Conservation (phyloP, 2,329 filamentous ascomycete genomes). For the Monosporascus sp. region DNA sequence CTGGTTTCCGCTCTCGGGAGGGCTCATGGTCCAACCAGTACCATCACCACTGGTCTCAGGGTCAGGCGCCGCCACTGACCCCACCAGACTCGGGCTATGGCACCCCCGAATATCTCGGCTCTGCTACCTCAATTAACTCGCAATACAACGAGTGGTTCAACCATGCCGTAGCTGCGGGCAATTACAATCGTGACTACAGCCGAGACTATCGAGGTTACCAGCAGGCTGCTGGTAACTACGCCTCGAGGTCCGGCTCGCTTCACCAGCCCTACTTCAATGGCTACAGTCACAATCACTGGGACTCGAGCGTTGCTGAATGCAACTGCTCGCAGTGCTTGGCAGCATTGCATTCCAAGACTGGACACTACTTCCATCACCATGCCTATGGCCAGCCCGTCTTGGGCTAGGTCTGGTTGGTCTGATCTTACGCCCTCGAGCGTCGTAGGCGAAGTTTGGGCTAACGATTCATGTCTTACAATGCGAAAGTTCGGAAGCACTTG, state of each 20-base stretch:
- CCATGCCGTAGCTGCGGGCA: conserved; percentile 28
- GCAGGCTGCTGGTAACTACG: conserved; percentile 34
- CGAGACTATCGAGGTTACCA: conserved; percentile 34
- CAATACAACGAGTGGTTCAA: conserved; percentile 57
- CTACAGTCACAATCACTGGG: conserved; percentile 48
- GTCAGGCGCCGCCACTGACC: conserved; percentile 46
- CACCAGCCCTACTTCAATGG: conserved; percentile 42
- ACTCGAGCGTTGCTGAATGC: conserved; percentile 46
- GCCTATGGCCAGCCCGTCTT: conserved; percentile 52
- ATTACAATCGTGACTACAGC: conserved; percentile 17
- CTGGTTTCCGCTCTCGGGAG: conserved; percentile 41
- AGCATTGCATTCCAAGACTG: conserved; percentile 37
- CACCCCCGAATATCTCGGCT: conserved; percentile 54
- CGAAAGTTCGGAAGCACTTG: conserved; percentile 1
- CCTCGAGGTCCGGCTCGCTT: conserved; percentile 34
- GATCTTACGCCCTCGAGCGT: conserved; percentile 8
- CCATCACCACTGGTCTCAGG: conserved; percentile 32
- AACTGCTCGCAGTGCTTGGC: conserved; percentile 42
- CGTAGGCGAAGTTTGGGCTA: neutral
- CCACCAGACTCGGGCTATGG: conserved; percentile 59
- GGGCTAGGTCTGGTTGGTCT: conserved; percentile 33
- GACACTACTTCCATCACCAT: conserved; percentile 44
- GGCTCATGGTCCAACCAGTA: conserved; percentile 38
- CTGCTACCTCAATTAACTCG: conserved; percentile 48
- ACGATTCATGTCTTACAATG: neutral